These are phyloP conservation scores for Trichoderma koningiopsis DNA, from an alignment of 2,329 filamentous ascomycete genomes.

Conservation along the genomic window DNA sequence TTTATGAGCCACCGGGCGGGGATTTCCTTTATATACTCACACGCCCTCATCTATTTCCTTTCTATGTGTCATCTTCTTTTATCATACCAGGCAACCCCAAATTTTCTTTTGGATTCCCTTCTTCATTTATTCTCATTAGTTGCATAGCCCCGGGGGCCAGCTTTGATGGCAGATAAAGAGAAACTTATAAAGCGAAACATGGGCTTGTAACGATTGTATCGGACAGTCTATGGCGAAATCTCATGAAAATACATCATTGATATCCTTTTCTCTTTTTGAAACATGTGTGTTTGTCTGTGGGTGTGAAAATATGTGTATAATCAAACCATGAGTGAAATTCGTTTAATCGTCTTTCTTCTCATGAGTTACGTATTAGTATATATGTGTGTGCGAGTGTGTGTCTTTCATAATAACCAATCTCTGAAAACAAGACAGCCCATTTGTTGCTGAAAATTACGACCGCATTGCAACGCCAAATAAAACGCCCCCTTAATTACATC, in stretches of 20 bases:
- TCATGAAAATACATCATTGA: constrained; percentile 4
- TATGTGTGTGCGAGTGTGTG: constrained; percentile 31
- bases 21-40: not conserved
- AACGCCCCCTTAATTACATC: constrained; percentile 54
- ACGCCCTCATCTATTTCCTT: not conserved
- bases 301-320: not conserved
- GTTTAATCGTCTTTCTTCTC: not conserved
- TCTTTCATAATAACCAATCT: constrained; percentile 39
- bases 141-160: constrained; percentile 17
- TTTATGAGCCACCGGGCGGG: not conserved
- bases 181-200: constrained; percentile 1
- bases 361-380: constrained; percentile 19
- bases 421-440: constrained; percentile 32
- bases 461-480: constrained; percentile 39
- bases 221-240: not conserved
- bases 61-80: constrained; percentile 14
- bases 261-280: constrained; percentile 2
- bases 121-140: constrained; percentile 14
- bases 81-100: not conserved
- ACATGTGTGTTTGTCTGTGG: not conserved
- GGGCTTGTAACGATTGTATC: not conserved
- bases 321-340: not conserved
- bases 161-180: constrained; percentile 10
- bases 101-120: not conserved
- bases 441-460: constrained; percentile 35